Evolutionary conservation across 495 filamentous ascomycete species (phyloP).

Genomic region (Entonaema liquescens): DNA sequence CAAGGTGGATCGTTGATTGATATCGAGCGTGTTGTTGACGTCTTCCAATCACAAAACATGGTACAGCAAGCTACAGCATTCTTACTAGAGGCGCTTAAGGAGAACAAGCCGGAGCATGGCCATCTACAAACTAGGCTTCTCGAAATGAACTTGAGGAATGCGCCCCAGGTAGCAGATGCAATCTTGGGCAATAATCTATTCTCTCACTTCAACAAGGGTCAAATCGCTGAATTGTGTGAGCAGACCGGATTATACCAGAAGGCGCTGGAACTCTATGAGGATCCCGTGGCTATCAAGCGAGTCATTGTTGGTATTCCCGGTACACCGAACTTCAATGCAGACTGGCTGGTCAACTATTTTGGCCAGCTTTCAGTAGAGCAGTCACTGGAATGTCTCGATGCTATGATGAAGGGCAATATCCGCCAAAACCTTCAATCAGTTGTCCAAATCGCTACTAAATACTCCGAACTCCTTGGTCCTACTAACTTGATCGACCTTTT

Average conservation of each 20-base stretch:
- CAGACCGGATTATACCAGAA: constrained; percentile 85
- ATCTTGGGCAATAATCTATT: constrained; percentile 99
- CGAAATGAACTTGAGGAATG: constrained; percentile 97
- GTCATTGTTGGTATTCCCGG: constrained; percentile 79
- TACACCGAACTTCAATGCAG: constrained; percentile 81
- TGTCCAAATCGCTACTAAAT: constrained; percentile 95
- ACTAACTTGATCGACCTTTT: constrained; percentile 89
- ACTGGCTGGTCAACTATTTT: constrained; percentile 93
- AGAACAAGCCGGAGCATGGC: constrained; percentile 92
- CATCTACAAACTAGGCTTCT: constrained; percentile 91
- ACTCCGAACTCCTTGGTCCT: constrained; percentile 95
- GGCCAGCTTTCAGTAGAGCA: constrained; percentile 94
- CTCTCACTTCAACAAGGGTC: constrained; percentile 88
- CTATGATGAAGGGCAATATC: constrained; percentile 95
- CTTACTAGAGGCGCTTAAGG: constrained; percentile 91
- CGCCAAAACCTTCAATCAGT: constrained; percentile 95
- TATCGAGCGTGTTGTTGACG: constrained; percentile 92
- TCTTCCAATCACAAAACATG: constrained; percentile 98
- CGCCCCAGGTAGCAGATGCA: constrained; percentile 95
- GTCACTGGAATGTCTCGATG: constrained; percentile 90
- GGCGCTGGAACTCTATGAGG: constrained; percentile 94
- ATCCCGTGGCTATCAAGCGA: constrained; percentile 88
- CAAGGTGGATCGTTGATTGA: constrained; percentile 87
- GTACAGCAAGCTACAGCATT: constrained; percentile 97
- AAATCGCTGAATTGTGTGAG: constrained; percentile 90